These are phyloP conservation scores for Eurotiales sp. DNA, from an alignment of 2,329 filamentous ascomycete genomes.

Conservation along the genomic window DNA sequence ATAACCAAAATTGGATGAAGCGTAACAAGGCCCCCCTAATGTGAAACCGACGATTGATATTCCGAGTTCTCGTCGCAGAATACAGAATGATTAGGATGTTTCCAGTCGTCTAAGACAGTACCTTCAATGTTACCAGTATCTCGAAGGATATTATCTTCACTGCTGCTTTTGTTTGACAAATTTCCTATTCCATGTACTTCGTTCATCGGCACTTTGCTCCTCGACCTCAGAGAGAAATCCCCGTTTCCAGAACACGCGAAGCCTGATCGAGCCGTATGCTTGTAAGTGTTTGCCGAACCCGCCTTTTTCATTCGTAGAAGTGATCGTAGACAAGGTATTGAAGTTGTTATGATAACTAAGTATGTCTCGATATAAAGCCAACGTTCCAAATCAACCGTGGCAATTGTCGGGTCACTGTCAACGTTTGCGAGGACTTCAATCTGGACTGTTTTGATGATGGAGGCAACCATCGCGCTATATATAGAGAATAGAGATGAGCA, in stretches of 20 bases:
- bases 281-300: background rate
- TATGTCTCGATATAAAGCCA: constrained; percentile 29
- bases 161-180: background rate
- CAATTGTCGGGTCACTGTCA: constrained; percentile 20
- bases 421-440: constrained; percentile 14
- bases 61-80: background rate
- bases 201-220: background rate
- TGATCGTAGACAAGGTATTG: constrained; percentile 27
- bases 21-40: no score
- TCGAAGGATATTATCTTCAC: background rate
- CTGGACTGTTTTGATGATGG: constrained; percentile 24
- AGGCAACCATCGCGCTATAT: constrained; percentile 25
- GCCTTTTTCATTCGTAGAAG: constrained; percentile 14
- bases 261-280: background rate
- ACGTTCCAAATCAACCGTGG: constrained; percentile 23
- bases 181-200: background rate
- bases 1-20: no score
- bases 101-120: background rate
- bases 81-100: background rate
- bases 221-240: background rate
- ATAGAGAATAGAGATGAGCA: background rate
- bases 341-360: constrained; percentile 30
- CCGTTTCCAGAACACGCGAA: background rate
- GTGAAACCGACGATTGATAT: no score
- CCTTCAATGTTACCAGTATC: background rate